Base-by-base conservation (phyloP, 441 rosid species). In the Capsella rubella region DNA sequence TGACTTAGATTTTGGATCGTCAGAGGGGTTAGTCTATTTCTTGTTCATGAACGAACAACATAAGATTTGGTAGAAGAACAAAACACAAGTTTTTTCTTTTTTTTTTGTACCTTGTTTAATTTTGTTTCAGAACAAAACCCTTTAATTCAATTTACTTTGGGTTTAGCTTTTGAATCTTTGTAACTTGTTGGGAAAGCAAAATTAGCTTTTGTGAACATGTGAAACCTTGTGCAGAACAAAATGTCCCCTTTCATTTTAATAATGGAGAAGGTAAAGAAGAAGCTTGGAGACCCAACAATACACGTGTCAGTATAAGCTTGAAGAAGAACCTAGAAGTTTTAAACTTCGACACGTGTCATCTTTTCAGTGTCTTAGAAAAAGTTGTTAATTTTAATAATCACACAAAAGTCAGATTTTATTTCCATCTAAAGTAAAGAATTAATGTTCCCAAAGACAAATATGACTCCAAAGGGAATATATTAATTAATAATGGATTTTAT, bases 1-100 rank as follows among this genome's bases (percentile, higher is more conserved):
- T 55, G 60, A 37, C 59, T 62, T 76, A 62, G 51, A 62, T 61
- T 21, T 52, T 69, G 68, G 65, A 70, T 76, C 32, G 13, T 52
- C 8, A 6, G 13, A 15, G 46, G 70, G 65, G 35, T 34, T 63
- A 7, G 58, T 54, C 28, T 60, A 57, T 69, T 63, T 29, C 71
- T 69, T 69, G 71, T 46, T 63, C 55, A 47, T 34, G 37, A 34
- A 21, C 25, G 64, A 49, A 28, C 70, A 69, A 60, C 49, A 57
- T 52, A 69, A 42, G 43, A 61, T 31, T 4, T 46, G 35, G 10
- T 56, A 63, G 71, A 55, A 21, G 25, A 21, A 46, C 65, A 27
- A 46, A 56, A 28, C 52, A 63, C 29, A 25, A 49, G 63, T 6
- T 21, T 72, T 46, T 63, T 2, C 2, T 34, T 62, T 21, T 72